Base-by-base conservation (phyloP, 2,329 filamentous ascomycete species). In the Neofusicoccum umdonicola region DNA sequence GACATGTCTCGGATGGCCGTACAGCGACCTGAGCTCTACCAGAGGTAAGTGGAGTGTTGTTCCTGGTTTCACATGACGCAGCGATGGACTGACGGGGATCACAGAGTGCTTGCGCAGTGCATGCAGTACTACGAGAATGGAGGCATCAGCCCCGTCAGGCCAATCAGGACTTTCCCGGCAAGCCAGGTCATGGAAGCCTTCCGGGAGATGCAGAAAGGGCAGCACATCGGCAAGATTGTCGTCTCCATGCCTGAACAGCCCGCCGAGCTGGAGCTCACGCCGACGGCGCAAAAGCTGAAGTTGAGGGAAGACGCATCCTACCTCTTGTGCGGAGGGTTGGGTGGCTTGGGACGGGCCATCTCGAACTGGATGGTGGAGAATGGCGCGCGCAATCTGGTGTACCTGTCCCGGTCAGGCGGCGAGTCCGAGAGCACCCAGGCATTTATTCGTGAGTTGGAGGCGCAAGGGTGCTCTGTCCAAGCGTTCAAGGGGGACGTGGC, bases 151-250 rank as follows among this genome's bases (percentile, higher is more conserved):
- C 73, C 76, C 0, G 69, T 77, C 22, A 62, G 68, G 1, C 73
- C 77, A 0, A 69, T 77, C 19, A 71, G 68, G 2, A 61, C 64
- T 1, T 75, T 71, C 39, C 65, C 68, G 0, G 68, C 64, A 7
- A 12, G 41, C 5, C 63, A 76, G 0, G 65, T 78, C 7, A 48
- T 67, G 3, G 66, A 67, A 1, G 77, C 75, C 0, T 68, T 80
- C 35, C 52, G 68, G 4, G 70, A 68, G 62, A 72, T 81, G 47
- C 73, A 74, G 17, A 63, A 68, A 9, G 76, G 78, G 0, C 71
- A 71, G 12, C 78, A 79, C 52, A 73, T 76, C 1, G 79, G 80
- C 7, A 81, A 80, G 67, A 68, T 80, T 2, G 75, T 80, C 8
- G 65, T 81, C 11, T 62, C 69, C 7, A 65, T 67, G 52, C 66